Conservation (phyloP, 2,329 filamentous ascomycete species). For the Colletotrichum lentis region DNA sequence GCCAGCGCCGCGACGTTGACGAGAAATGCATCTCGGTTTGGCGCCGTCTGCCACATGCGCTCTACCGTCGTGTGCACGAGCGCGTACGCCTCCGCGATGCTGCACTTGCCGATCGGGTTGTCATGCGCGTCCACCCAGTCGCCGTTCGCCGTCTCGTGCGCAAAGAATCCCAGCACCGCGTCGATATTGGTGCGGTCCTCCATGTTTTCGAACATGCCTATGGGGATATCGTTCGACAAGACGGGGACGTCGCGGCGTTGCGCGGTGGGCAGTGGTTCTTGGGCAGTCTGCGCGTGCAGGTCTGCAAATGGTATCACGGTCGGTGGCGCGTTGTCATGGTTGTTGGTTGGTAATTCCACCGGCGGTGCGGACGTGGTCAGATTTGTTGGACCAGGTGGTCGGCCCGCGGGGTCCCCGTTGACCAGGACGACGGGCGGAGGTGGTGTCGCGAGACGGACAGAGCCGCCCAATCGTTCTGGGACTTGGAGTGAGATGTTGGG, state of each 20-base stretch:
- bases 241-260: background rate
- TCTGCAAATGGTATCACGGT: background rate
- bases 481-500: constrained; percentile 54
- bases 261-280: background rate
- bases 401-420: constrained; percentile 51
- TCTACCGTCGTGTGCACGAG: constrained; percentile 64
- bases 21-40: constrained; percentile 63
- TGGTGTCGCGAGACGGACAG: constrained; percentile 69
- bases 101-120: constrained; percentile 52
- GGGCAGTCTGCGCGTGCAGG: constrained; percentile 4
- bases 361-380: background rate
- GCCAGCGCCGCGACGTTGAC: constrained; percentile 67
- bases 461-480: constrained; percentile 63
- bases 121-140: constrained; percentile 62
- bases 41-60: constrained; percentile 60
- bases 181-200: constrained; percentile 64
- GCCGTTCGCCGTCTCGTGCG: constrained; percentile 58
- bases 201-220: constrained; percentile 44
- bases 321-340: background rate
- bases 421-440: constrained; percentile 61
- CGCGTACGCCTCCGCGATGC: constrained; percentile 62
- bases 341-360: background rate
- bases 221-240: constrained; percentile 26
- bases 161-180: constrained; percentile 63
- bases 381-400: constrained; percentile 32